Conservation (phyloP, 1,139 yeast genomes). For the Kurtzmaniella quercitrusa region DNA sequence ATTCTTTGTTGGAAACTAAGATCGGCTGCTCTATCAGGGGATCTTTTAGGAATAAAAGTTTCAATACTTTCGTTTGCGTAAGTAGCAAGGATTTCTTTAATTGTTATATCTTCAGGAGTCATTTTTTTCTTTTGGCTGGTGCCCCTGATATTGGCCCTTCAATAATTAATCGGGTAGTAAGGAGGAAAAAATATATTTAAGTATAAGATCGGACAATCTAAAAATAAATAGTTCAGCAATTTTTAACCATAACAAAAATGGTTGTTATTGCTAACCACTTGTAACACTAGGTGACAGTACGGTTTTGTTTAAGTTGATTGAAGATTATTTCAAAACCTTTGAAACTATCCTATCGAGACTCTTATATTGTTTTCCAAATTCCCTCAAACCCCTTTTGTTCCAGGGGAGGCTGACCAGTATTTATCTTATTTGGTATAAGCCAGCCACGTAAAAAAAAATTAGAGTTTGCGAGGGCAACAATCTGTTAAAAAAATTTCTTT, state of each 20-base stretch:
- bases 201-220: neutral
- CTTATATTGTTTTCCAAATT: neutral
- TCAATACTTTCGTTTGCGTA: neutral
- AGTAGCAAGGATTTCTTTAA: conserved; percentile 2
- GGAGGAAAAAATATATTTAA: neutral
- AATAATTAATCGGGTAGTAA: neutral
- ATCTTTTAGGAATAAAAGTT: conserved; percentile 1
- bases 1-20: neutral
- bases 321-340: neutral
- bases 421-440: neutral
- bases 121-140: neutral
- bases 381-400: neutral
- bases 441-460: neutral
- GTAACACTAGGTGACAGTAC: neutral
- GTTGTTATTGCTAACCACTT: neutral
- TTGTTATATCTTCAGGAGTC: conserved; percentile 2
- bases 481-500: neutral
- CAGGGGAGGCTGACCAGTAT: neutral
- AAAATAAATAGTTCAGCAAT: neutral
- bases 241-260: neutral
- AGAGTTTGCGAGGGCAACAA: neutral
- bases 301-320: no score
- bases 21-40: neutral
- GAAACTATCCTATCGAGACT: neutral
- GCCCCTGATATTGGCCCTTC: neutral